A percentile compares a stretch with the other conserved stretches of the same genome.
Evolutionary conservation across 2,329 filamentous ascomycete genomes (phyloP).

Genomic region (Stenocarpella maydis): DNA sequence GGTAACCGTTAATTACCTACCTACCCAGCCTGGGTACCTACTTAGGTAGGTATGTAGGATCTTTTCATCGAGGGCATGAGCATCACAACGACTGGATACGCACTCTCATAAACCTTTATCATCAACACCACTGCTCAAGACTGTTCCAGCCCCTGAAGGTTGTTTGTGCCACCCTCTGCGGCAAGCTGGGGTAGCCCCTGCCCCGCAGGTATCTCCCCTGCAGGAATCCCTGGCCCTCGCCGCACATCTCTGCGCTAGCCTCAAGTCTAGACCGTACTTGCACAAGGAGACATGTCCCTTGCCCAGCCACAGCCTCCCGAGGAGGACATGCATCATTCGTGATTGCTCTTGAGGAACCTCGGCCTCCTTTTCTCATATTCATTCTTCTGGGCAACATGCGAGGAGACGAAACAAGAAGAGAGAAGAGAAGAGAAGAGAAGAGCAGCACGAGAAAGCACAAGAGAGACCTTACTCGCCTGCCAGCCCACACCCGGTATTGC

Average conservation of each 20-base stretch:
- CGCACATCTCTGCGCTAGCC: constrained; percentile 18
- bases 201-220: not conserved
- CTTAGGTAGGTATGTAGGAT: no score
- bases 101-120: not conserved
- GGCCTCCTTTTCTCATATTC: not conserved
- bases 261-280: constrained; percentile 5
- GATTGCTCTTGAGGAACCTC: not conserved
- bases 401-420: not conserved
- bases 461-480: not conserved
- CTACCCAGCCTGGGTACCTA: no score
- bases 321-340: not conserved
- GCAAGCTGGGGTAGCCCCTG: not conserved
- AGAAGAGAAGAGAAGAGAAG: not conserved
- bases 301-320: constrained; percentile 13
- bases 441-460: no score
- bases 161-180: not conserved
- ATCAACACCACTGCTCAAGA: not conserved
- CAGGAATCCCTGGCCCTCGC: not conserved
- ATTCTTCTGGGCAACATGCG: constrained; percentile 2
- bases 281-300: not conserved
- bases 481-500: constrained; percentile 10
- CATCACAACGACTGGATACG: not conserved
- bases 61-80: not conserved
- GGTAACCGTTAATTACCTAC: no score
- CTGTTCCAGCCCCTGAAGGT: not conserved